These are phyloP conservation scores for Colletotrichum agaves DNA, from an alignment of 2,329 filamentous ascomycete species.

Conservation along the genomic window DNA sequence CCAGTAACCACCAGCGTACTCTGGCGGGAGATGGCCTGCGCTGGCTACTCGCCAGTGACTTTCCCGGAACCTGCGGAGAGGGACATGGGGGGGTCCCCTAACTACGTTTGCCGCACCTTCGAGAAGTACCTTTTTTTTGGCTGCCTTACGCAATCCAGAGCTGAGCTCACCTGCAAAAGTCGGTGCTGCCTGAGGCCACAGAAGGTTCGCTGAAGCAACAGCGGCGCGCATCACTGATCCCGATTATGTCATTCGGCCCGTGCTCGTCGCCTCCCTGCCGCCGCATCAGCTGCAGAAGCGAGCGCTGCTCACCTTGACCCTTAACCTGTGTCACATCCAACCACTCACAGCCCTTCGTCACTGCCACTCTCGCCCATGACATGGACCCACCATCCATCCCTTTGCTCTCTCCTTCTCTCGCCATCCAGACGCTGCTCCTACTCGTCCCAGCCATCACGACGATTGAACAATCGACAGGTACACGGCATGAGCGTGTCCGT, in stretches of 20 bases:
- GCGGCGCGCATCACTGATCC: background rate
- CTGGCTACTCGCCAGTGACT: constrained; percentile 3
- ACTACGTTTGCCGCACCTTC: background rate
- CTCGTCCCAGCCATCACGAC: constrained; percentile 4
- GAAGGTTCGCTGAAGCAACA: too few species aligned
- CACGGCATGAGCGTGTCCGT: constrained; percentile 12
- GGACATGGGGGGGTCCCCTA: constrained; percentile 5
- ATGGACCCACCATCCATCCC: background rate
- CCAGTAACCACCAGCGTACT: background rate
- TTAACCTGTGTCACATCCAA: constrained; percentile 1
- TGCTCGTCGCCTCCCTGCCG: background rate
- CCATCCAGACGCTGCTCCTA: too few species aligned
- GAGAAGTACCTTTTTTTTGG: background rate
- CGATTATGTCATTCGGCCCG: constrained; percentile 32
- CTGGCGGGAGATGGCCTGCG: constrained; percentile 1
- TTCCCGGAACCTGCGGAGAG: constrained; percentile 29
- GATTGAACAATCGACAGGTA: background rate
- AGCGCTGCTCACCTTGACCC: constrained; percentile 8
- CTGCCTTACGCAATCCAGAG: background rate
- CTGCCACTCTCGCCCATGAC: constrained; percentile 5
- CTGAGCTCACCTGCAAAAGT: too few species aligned
- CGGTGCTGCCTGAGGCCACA: constrained; percentile 16
- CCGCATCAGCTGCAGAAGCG: constrained; percentile 12
- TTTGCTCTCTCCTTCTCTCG: background rate
- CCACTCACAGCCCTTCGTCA: constrained; percentile 4